These are phyloP conservation scores for Ganoderma multipileum DNA, from an alignment of 1,284 basidiomycete species.

Conservation along the genomic window DNA sequence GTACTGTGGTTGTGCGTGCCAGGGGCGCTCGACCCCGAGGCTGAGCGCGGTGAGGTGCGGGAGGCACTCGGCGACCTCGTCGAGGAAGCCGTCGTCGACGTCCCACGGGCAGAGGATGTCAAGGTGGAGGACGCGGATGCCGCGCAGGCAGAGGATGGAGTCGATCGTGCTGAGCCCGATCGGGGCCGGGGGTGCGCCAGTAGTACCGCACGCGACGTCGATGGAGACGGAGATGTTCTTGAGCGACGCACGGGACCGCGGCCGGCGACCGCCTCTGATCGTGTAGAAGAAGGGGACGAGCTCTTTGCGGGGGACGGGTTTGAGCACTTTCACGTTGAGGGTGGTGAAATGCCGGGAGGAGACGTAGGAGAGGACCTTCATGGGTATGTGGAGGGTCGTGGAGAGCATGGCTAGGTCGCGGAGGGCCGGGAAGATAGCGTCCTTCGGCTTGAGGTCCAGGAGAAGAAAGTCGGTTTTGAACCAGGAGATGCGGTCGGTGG, in stretches of 20 bases:
- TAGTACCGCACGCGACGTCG: not conserved
- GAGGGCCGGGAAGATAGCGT: conserved; percentile 12
- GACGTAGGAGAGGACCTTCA: conserved; percentile 5
- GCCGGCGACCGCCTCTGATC: not conserved
- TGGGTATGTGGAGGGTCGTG: not conserved
- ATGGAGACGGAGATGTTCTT: not conserved
- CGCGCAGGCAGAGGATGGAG: conserved; percentile 4
- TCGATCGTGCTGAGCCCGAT: not conserved
- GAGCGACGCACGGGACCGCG: not conserved
- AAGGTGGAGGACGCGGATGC: conserved; percentile 7
- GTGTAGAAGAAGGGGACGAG: not conserved
- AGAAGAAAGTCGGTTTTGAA: not conserved
- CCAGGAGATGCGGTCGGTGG: not conserved
- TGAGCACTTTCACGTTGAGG: not conserved
- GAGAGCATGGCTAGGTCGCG: conserved; percentile 3
- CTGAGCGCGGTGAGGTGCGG: conserved; percentile 4
- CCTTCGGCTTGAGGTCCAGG: conserved; percentile 3
- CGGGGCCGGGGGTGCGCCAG: not conserved
- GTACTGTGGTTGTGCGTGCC: not conserved
- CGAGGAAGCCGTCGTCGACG: conserved; percentile 12
- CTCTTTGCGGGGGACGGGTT: conserved; percentile 2
- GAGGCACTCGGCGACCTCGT: not conserved
- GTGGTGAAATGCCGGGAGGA: not conserved
- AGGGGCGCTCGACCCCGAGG: conserved; percentile 11
- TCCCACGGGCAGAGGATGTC: conserved; percentile 14